Percentiles rank a stretch among this genome's conserved stretches.
phyloP scores from a whole-genome alignment of 2,329 filamentous ascomycete species.

The Trichophaea hybrida region DNA sequence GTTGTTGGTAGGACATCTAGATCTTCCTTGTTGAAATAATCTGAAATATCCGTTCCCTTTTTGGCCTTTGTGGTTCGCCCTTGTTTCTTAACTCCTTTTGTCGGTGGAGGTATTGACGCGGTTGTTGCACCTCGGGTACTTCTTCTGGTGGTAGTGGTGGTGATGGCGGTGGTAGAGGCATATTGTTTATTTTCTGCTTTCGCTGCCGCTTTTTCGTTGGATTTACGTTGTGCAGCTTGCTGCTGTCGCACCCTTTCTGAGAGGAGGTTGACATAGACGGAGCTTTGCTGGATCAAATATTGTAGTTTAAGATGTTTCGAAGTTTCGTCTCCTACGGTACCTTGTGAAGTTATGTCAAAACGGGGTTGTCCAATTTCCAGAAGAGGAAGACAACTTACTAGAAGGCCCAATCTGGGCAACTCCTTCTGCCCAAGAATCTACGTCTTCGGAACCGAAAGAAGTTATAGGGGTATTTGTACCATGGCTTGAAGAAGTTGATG shows the following conservation, averaged over 20 bases:
- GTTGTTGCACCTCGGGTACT: background rate
- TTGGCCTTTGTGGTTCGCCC: constrained; percentile 21
- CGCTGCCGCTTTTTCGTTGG: constrained; percentile 20
- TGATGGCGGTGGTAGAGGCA: background rate
- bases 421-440: too few species aligned
- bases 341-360: too few species aligned
- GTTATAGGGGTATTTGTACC: background rate
- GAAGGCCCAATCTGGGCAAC: too few species aligned
- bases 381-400: too few species aligned
- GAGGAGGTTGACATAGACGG: constrained; percentile 25
- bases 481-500: background rate
- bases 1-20: constrained; percentile 38
- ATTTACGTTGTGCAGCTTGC: constrained; percentile 30
- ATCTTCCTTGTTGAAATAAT: constrained; percentile 47
- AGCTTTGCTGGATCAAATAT: constrained; percentile 26
- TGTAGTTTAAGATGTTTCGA: constrained; percentile 12
- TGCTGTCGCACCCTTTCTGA: constrained; percentile 32
- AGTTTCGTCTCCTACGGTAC: background rate
- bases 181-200: constrained; percentile 20
- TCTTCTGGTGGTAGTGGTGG: constrained; percentile 2
- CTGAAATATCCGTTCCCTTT: constrained; percentile 38
- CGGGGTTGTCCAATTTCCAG: too few species aligned
- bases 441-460: background rate
- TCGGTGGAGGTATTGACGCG: background rate
- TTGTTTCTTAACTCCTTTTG: constrained; percentile 9